Evolutionary conservation across 2,329 filamentous ascomycete genomes (phyloP).

Genomic region (Clonostachys rosea): DNA sequence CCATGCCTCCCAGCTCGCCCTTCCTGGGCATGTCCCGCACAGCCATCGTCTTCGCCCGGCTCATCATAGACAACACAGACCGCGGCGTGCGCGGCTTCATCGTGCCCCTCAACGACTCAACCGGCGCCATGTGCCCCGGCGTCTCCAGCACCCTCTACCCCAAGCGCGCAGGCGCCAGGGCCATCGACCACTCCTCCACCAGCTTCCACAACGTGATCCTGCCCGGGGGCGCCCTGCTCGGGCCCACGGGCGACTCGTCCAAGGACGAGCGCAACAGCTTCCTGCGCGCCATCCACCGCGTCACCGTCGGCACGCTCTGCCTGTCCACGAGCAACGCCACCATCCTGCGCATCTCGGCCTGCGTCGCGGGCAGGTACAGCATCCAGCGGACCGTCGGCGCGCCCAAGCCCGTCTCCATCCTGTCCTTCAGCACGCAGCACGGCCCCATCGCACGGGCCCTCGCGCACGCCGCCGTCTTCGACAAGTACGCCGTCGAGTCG

Average conservation of each 20-base stretch:
- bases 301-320: slow-evolving; percentile 15
- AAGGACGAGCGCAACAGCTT: slow-evolving; percentile 15
- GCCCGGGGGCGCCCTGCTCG: slow-evolving; percentile 15
- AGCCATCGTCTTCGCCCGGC: slow-evolving; percentile 22
- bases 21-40: slow-evolving; percentile 15
- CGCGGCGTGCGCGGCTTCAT: slow-evolving; percentile 21
- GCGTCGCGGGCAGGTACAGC: not conserved
- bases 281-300: slow-evolving; percentile 14
- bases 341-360: not conserved
- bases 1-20: slow-evolving; percentile 15
- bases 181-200: slow-evolving; percentile 22
- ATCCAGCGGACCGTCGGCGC: not conserved
- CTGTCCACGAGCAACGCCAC: slow-evolving; percentile 11
- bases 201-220: slow-evolving; percentile 22
- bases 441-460: slow-evolving; percentile 7
- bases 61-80: slow-evolving; percentile 15
- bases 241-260: slow-evolving; percentile 6
- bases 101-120: slow-evolving; percentile 14
- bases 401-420: slow-evolving; percentile 7
- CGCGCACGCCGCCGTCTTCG: slow-evolving; percentile 3
- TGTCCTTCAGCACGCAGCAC: slow-evolving; percentile 17
- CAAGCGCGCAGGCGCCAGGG: slow-evolving; percentile 16
- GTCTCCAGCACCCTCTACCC: slow-evolving; percentile 16
- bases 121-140: slow-evolving; percentile 16
- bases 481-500: slow-evolving; percentile 3